Evolutionary conservation across 805 yeast genomes (phyloP), one percentile per base, ranked within the genome.

Genomic region (Ogataea nonfermentans): DNA sequence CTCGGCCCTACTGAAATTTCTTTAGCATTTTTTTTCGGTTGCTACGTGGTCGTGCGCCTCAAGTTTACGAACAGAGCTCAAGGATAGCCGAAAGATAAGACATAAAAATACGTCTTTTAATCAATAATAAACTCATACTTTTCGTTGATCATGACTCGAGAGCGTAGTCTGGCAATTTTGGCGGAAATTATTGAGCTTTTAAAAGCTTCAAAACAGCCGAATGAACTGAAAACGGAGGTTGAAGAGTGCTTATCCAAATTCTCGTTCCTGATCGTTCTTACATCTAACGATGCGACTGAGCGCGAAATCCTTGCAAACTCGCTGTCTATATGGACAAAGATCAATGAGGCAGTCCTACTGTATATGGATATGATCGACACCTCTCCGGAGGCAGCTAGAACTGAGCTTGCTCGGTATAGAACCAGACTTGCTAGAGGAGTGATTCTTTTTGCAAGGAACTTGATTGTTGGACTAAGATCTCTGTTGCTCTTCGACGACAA

Each of bases 391-490:
- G 10, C 24, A 7, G 12, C 19, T 8, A 32, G 31, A 8, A 24
- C 40, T 15, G 38, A 32, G 11, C 29, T 36, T 12, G 17, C 38
- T 4, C 11, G 35, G n/a, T 47, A 41, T 32, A 27, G 43, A 12
- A 23, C 39, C 3, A 33, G 62, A 24, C 30, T 56, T 2, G 17
- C 44, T 9, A 40, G 59, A 24, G 62, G 59, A 7, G 46, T 55
- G 15, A 34, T 50, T 4, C 26, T 58, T 14, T 25, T 56, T 11
- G 41, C 53, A 2, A 36, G 59, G 16, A 58, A 58, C 26, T 33
- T 56, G 36, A 39, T 53, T 10, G 51, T 49, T 20, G 53, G 59
- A 1, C 43, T 49, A 14, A 25, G 39, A 11, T 30, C 47, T 6
- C 25, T 52, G 14, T 20, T 43, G 5, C 14, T 22, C 17, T 29